Conservation (phyloP, 2,329 filamentous ascomycete species). For the Penicillium sp. region DNA sequence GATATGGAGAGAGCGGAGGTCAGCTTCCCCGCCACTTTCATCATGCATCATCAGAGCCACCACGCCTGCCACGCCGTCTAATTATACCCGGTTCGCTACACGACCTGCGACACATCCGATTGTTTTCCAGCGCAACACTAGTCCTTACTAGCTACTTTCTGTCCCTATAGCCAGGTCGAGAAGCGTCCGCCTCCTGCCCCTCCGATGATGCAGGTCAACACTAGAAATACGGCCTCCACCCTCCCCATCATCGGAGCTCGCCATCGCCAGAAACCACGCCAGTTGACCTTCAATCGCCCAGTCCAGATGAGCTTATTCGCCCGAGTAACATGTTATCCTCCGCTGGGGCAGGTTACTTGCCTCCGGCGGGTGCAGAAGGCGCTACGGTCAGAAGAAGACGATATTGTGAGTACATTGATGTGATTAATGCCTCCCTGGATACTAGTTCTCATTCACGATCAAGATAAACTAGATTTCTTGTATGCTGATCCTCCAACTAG, state of each 20-base stretch:
- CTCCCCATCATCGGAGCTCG: slow-evolving; percentile 21
- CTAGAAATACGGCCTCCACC: slow-evolving; percentile 15
- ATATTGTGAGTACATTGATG: slow-evolving; percentile 26
- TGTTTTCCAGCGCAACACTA: no score
- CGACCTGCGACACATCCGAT: no score
- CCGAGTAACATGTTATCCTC: slow-evolving; percentile 62
- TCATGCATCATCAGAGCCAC: slow-evolving; percentile 6
- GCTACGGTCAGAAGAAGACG: slow-evolving; percentile 15
- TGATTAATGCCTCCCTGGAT: no score
- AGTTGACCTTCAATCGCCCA: slow-evolving; percentile 35
- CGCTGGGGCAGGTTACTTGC: slow-evolving; percentile 71
- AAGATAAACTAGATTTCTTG: no score
- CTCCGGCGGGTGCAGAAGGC: slow-evolving; percentile 44
- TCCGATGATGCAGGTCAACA: slow-evolving; percentile 8
- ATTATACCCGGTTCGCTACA: not conserved
- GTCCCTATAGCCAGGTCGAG: no score
- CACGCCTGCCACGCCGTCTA: not conserved
- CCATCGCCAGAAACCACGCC: slow-evolving; percentile 15
- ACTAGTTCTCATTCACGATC: not conserved
- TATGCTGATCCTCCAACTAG: slow-evolving; percentile 21
- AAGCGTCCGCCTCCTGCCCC: no score
- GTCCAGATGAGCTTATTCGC: slow-evolving; percentile 52
- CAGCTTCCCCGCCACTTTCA: slow-evolving; percentile 18
- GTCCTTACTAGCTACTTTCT: not conserved
- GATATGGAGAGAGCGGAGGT: not conserved